These are phyloP conservation scores for Climacium dendroides DNA, from an alignment of 225 moss, liverwort and hornwort genomes.

Conservation along the genomic window DNA sequence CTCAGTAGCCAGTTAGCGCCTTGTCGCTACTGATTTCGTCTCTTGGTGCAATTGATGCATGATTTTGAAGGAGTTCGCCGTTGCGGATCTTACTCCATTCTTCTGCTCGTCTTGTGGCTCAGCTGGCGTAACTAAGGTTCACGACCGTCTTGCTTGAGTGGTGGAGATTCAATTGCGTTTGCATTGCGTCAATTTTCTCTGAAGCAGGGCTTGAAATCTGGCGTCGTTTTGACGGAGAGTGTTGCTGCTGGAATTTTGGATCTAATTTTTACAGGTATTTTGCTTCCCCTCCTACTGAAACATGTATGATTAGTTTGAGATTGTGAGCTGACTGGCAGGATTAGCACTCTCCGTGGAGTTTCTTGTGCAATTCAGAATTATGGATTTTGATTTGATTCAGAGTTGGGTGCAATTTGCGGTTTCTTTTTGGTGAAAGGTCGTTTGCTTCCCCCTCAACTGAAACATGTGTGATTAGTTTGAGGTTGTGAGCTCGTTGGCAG, in stretches of 20 bases:
- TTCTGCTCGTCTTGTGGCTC: neutral
- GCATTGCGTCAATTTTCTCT: neutral
- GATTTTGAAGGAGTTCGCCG: neutral
- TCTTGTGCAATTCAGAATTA: neutral
- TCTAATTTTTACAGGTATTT: neutral
- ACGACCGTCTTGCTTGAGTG: neutral
- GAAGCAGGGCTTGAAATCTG: neutral
- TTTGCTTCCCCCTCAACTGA: neutral
- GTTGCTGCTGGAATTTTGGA: neutral
- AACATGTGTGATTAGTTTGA: neutral
- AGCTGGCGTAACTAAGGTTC: neutral
- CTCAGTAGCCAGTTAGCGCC: neutral
- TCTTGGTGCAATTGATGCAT: neutral
- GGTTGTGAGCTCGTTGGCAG: neutral
- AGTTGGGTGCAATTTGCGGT: neutral
- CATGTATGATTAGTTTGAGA: neutral
- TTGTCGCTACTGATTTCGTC: neutral
- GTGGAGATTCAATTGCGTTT: neutral
- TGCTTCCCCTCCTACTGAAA: neutral
- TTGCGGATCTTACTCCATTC: neutral
- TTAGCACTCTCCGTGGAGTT: neutral
- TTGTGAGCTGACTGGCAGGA: neutral
- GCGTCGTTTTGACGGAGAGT: neutral
- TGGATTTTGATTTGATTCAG: neutral
- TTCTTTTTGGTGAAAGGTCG: no score